These are phyloP conservation scores for Phytomonas serpens DNA, from an alignment of 208 protist genomes.

Conservation along the genomic window DNA sequence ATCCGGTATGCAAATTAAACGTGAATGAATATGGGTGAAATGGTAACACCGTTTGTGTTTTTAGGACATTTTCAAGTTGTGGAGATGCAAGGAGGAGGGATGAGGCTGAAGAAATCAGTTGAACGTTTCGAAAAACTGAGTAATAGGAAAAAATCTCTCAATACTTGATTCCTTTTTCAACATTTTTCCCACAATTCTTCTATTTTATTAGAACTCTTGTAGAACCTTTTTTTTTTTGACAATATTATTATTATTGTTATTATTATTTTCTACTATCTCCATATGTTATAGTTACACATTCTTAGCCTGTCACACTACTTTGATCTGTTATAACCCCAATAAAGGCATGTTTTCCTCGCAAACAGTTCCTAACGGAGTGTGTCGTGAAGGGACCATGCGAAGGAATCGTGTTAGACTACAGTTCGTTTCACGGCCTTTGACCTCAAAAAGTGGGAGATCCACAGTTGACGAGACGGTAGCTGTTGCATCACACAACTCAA, in stretches of 20 bases:
- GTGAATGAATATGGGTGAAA: background rate
- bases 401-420: background rate
- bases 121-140: background rate
- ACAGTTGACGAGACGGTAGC: background rate
- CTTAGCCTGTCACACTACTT: conserved; percentile 11
- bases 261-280: conserved; percentile 7
- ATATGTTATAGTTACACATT: conserved; percentile 13
- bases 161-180: background rate
- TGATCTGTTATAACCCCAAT: conserved; percentile 10
- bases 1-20: background rate
- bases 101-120: background rate
- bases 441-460: background rate
- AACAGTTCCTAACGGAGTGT: background rate
- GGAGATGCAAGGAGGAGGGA: background rate
- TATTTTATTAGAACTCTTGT: conserved; percentile 3
- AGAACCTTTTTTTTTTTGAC: background rate
- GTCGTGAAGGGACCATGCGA: background rate
- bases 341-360: background rate
- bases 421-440: background rate
- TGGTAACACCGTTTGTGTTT: background rate
- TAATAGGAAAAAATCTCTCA: background rate
- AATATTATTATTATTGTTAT: conserved; percentile 4
- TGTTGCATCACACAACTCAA: background rate
- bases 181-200: background rate
- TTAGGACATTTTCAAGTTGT: background rate